phyloP scores from a whole-genome alignment of 228 moss, liverwort and hornwort species.

The Sphagnum fallax region DNA sequence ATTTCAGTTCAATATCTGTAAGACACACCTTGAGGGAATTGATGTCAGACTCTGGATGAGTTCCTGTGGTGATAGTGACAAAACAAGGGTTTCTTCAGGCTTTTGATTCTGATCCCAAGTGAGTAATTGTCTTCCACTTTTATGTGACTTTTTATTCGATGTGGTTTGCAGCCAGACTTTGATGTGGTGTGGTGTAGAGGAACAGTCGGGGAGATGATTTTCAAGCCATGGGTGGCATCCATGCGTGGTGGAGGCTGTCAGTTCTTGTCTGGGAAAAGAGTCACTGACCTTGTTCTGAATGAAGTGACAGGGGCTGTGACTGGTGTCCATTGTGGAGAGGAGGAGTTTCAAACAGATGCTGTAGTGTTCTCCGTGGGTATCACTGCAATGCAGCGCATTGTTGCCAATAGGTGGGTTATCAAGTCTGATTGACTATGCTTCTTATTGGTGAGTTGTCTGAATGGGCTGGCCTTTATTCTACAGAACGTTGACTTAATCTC shows the following conservation, averaged over 20 bases:
- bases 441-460: background rate
- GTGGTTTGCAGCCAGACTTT: constrained; percentile 83
- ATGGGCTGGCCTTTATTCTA: background rate
- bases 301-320: constrained; percentile 59
- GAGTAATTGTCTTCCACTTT: no score
- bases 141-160: background rate
- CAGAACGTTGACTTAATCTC: no score
- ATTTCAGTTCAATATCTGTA: no score
- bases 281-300: constrained; percentile 68
- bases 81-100: no score
- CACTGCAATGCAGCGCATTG: constrained; percentile 86
- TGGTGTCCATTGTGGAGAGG: constrained; percentile 76
- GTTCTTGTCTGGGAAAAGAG: constrained; percentile 67
- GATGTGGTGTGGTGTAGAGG: constrained; percentile 99
- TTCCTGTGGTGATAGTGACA: no score
- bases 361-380: constrained; percentile 88
- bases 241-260: constrained; percentile 54
- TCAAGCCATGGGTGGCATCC: constrained; percentile 73
- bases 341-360: constrained; percentile 78
- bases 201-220: constrained; percentile 93
- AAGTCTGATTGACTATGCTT: background rate
- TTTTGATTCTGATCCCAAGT: no score
- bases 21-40: no score
- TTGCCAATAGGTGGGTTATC: constrained; percentile 62
- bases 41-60: no score